Percentiles rank a stretch among this genome's conserved stretches.
These are phyloP conservation scores for Lasiodiplodia gonubiensis DNA, from an alignment of 2,329 filamentous ascomycete species.

Conservation along the genomic window DNA sequence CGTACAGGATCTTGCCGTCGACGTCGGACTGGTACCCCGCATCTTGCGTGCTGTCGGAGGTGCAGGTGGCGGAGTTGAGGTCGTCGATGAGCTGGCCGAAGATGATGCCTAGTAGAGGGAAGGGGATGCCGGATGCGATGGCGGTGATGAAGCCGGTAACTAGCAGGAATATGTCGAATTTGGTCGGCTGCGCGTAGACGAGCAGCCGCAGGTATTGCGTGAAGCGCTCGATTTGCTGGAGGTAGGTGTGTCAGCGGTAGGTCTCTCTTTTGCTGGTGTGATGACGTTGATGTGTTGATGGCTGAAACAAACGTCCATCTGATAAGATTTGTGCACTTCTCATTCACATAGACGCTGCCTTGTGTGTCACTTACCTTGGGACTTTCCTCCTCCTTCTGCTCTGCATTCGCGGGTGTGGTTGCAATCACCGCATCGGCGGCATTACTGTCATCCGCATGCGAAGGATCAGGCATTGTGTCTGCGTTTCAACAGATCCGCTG, in stretches of 20 bases:
- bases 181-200: slow-evolving; percentile 1
- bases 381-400: background rate
- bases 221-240: slow-evolving; percentile 35
- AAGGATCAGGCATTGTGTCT: slow-evolving; percentile 6
- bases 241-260: background rate
- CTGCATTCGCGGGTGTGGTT: background rate
- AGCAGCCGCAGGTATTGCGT: slow-evolving; percentile 33
- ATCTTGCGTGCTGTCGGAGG: slow-evolving; percentile 40
- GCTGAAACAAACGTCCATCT: background rate
- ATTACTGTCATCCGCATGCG: background rate
- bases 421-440: background rate
- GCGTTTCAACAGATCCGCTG: background rate
- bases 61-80: slow-evolving; percentile 64
- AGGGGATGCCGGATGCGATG: slow-evolving; percentile 65
- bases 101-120: slow-evolving; percentile 68
- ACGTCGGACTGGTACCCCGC: slow-evolving; percentile 51
- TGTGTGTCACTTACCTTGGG: background rate
- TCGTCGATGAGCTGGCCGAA: slow-evolving; percentile 69
- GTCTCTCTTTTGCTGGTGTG: background rate
- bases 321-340: background rate
- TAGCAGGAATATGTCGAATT: slow-evolving; percentile 19
- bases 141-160: slow-evolving; percentile 51
- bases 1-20: slow-evolving; percentile 63
- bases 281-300: background rate
- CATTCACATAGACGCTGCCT: background rate